Base-by-base conservation (phyloP, 2,329 filamentous ascomycete species). In the Arthroderma sp. region DNA sequence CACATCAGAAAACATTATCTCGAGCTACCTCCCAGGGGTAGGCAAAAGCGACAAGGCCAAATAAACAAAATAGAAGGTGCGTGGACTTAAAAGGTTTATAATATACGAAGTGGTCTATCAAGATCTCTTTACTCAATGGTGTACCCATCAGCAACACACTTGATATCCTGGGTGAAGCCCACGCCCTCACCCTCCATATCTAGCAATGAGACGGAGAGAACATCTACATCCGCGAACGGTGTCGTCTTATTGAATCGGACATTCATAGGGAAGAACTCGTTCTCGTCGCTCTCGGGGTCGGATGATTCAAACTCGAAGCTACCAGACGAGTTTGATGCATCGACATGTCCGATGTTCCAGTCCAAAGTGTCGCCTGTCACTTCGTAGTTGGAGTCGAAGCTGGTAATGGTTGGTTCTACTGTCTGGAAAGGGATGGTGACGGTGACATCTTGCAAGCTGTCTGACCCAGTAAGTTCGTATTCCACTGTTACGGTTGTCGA, bases 201-300 rank as follows among this genome's bases (percentile, higher is more conserved):
- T 57, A 77, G 60, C 37, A 76, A 61, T n/a, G 70, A 69, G 21
- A 73, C 73, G 54, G 66, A 64, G 28, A 66, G 67, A 52, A 97
- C 91, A 75, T 96, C 90, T 62, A 98, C 88, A 66, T 96, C 89
- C 54, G 97, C 81, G 71, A 88, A 95, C 28, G 93, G 91, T 59
- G 80, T 82, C 43, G 83, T 81, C 80, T 95, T 96, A 62, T 82
- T 85, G 74, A 98, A 98, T 56, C 84, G 81, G 60, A 97, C 84
- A 56, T 82, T 86, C 91, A 98, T 97, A 0, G 93, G 93, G 83
- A 98, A 98, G 77, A 97, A 97, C 66, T 96, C 91, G 58, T 88
- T 85, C 69, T 97, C 93, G 65, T 91, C 88, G 57, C 84, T 82
- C 63, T 91, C 88, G 57, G 84, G 82, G 9, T 88, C 88, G 70